phyloP scores from a whole-genome alignment of 2,329 filamentous ascomycete species.

The Colletotrichum orbiculare region DNA sequence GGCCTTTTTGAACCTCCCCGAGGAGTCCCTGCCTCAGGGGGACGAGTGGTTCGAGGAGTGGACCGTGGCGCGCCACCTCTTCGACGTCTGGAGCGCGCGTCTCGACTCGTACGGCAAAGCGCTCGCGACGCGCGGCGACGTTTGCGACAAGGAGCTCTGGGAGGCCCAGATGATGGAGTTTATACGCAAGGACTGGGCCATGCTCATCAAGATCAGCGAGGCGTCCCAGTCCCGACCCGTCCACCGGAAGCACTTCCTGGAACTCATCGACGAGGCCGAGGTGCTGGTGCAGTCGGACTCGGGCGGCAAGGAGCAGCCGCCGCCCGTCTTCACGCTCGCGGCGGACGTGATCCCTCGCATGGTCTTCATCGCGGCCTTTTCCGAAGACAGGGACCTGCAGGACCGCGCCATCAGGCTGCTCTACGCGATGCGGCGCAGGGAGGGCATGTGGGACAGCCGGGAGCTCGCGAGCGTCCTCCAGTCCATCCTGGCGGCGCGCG shows the following conservation, averaged over 20 bases:
- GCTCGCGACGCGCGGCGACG: background rate
- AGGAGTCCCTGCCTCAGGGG: background rate
- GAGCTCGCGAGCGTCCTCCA: slow-evolving; percentile 32
- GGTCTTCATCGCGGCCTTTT: background rate
- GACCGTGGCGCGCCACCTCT: background rate
- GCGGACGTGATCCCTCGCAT: slow-evolving; percentile 21
- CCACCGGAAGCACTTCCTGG: background rate
- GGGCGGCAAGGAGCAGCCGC: background rate
- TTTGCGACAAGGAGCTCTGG: slow-evolving; percentile 2
- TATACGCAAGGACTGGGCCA: slow-evolving; percentile 7
- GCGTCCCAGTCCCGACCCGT: background rate
- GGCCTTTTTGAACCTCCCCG: background rate
- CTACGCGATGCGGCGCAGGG: slow-evolving; percentile 34
- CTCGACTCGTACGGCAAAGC: background rate
- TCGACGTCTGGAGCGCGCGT: slow-evolving; percentile 2
- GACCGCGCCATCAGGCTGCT: slow-evolving; percentile 32
- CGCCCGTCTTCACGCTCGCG: slow-evolving; percentile 3
- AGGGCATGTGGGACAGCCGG: slow-evolving; percentile 40
- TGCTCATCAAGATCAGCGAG: background rate
- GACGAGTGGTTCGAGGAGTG: slow-evolving; percentile 7
- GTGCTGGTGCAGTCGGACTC: background rate
- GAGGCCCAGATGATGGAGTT: background rate
- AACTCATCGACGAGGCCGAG: slow-evolving; percentile 11
- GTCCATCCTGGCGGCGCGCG: slow-evolving; percentile 3
- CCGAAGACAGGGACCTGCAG: background rate